Percentiles rank a stretch among this genome's conserved stretches.
phyloP scores from a whole-genome alignment of 306 rosid species.

The Pueraria montana region DNA sequence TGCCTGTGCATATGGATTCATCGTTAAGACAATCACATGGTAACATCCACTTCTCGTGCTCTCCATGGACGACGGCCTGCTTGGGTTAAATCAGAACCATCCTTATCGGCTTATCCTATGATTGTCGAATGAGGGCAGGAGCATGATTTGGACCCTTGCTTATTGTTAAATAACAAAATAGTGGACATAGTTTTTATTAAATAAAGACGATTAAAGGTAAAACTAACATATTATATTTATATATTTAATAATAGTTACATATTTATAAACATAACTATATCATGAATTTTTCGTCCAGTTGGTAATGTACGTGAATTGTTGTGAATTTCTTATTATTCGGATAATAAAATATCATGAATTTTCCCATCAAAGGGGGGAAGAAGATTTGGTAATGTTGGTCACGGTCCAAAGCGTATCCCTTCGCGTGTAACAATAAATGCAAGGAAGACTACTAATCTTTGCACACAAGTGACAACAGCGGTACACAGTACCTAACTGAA shows the following conservation, averaged over 20 bases:
- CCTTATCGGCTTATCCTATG: background rate
- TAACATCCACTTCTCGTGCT: slow-evolving; percentile 23
- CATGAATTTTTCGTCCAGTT: background rate
- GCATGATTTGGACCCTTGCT: background rate
- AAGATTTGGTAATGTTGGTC: slow-evolving; percentile 20
- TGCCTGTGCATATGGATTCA: too few species aligned
- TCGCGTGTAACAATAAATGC: slow-evolving; percentile 34
- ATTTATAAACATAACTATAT: background rate
- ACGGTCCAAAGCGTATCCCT: background rate
- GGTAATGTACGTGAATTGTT: too few species aligned
- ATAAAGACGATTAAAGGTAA: too few species aligned
- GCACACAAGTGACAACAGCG: slow-evolving; percentile 37
- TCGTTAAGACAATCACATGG: background rate
- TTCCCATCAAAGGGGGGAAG: background rate
- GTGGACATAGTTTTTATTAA: too few species aligned
- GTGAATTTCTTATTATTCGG: too few species aligned
- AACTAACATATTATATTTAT: too few species aligned
- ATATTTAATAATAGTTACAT: too few species aligned
- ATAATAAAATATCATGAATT: too few species aligned
- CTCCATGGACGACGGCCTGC: slow-evolving; percentile 10
- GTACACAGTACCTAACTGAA: background rate
- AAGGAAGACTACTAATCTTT: background rate
- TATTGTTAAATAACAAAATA: too few species aligned
- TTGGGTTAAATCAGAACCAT: slow-evolving; percentile 19
- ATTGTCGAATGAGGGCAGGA: too few species aligned